Percentiles rank a stretch among this genome's conserved stretches.
Conservation (phyloP, 106 monocot species). For the Dioscorea zingiberensis region DNA sequence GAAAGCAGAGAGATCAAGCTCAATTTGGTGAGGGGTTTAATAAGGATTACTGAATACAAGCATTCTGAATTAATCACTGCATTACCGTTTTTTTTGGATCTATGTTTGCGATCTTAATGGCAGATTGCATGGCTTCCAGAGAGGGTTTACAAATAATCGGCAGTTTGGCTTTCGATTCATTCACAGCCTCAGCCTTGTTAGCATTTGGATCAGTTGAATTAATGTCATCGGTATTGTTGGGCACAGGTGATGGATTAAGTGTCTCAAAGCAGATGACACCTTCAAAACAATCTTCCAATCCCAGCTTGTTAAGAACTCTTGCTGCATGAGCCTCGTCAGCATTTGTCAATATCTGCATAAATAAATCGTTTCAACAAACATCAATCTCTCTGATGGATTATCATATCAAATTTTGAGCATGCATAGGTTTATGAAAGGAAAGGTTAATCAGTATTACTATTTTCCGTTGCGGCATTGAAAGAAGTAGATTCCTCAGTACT, state of each 20-base stretch:
- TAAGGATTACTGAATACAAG: background rate
- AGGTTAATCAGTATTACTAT: constrained; percentile 24
- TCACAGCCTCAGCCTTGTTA: background rate
- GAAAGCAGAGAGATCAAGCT: background rate
- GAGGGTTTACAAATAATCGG: constrained; percentile 72
- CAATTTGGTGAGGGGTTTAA: no score
- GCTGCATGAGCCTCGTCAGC: constrained; percentile 69
- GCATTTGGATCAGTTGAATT: background rate
- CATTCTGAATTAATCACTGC: background rate
- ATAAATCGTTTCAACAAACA: no score
- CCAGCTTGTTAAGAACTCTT: constrained; percentile 47
- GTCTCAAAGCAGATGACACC: constrained; percentile 90
- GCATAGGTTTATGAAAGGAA: background rate
- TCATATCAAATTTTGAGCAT: no score
- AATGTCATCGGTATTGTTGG: background rate
- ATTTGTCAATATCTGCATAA: constrained; percentile 78
- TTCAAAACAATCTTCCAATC: constrained; percentile 90
- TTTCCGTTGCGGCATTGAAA: constrained; percentile 72
- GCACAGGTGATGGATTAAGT: constrained; percentile 35
- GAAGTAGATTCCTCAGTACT: constrained; percentile 67
- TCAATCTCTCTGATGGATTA: no score
- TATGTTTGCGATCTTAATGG: constrained; percentile 54
- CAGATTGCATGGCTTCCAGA: constrained; percentile 65
- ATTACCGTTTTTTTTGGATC: constrained; percentile 72
- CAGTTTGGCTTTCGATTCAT: background rate